Evolutionary conservation across 805 yeast species (phyloP), one percentile per base, ranked within the genome.

Genomic region (Candida gorgasii): DNA sequence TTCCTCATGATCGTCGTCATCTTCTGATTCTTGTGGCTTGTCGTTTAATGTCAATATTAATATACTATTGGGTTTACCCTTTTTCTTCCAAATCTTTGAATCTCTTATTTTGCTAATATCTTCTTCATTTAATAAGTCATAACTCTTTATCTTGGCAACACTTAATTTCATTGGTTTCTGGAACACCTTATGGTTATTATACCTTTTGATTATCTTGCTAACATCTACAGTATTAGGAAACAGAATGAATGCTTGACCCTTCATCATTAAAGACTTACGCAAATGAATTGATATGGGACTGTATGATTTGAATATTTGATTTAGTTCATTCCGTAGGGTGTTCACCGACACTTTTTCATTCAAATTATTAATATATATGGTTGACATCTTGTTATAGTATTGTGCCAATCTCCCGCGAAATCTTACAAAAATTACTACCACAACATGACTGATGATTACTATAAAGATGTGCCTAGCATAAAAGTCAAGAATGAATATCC

Each of bases 221-320:
- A 56, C 43, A 4, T 65, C 60, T 3, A 66, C 65, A 1, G 53
- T 52, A 14, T 59, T 54, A 3, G 63, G 69, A 40, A 81, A 78
- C 0, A 86, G 78, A 5, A 88, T 72, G 58, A 86, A 88, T 1
- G 95, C 96, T 59, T 88, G 96, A 2, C 96, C 96, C 43, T 83
- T 74, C 75, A 84, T 72, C 47, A 70, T 74, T n/a, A 86, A 53
- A 50, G 79, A 82, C 45, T 75, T 75, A 44, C 79, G 80, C 1
- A 87, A 79, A 2, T 76, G 44, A 1, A 49, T 44, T 5, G 35
- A 24, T 17, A 17, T 15, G 1, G 67, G 66, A 0, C 84, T 82
- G 53, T 65, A 75, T 13, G 67, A 56, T 3, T 53, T 52, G 44
- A 82, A 82, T 0, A 72, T 46, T 7, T 60, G 55, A 2, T 43